Evolutionary conservation across 2,329 filamentous ascomycete species (phyloP).

Genomic region (Xylariaceae sp.): DNA sequence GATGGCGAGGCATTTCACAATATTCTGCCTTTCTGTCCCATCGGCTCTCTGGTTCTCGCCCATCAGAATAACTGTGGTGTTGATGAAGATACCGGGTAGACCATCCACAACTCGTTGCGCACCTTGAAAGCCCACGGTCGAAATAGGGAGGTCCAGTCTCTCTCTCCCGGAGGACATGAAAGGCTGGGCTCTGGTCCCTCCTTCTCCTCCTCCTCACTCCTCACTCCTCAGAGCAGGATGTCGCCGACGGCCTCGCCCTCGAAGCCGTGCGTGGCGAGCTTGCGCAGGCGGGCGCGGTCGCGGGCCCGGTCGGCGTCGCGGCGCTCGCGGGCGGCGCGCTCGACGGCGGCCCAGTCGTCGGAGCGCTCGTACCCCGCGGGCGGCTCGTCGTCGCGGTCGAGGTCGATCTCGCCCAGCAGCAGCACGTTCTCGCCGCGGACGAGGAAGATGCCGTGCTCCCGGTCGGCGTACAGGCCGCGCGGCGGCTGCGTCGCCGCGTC

Average conservation of each 20-base stretch:
- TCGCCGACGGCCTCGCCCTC: slow-evolving; percentile 79
- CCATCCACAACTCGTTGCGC: no score
- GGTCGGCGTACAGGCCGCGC: slow-evolving; percentile 67
- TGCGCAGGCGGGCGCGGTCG: slow-evolving; percentile 66
- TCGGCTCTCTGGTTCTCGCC: neutral
- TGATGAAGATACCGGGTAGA: no score
- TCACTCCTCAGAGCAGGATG: slow-evolving; percentile 44
- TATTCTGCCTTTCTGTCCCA: slow-evolving; percentile 43
- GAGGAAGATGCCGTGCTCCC: slow-evolving; percentile 79
- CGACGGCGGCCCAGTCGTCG: slow-evolving; percentile 61
- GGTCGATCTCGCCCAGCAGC: slow-evolving; percentile 88
- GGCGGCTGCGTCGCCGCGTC: slow-evolving; percentile 28
- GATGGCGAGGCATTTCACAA: slow-evolving; percentile 50
- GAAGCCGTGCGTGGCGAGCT: slow-evolving; percentile 72
- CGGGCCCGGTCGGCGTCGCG: slow-evolving; percentile 60
- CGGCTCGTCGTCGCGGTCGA: slow-evolving; percentile 89
- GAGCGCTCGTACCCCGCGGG: slow-evolving; percentile 61
- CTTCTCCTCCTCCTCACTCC: neutral
- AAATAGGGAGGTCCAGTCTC: no score
- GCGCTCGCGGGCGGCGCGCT: slow-evolving; percentile 64
- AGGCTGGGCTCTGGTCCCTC: neutral
- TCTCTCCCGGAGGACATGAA: no score
- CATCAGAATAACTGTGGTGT: no score
- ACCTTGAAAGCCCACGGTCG: no score
- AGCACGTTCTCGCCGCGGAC: slow-evolving; percentile 97